Conservation (phyloP, 495 filamentous ascomycete species). For the Penicillium lagena region DNA sequence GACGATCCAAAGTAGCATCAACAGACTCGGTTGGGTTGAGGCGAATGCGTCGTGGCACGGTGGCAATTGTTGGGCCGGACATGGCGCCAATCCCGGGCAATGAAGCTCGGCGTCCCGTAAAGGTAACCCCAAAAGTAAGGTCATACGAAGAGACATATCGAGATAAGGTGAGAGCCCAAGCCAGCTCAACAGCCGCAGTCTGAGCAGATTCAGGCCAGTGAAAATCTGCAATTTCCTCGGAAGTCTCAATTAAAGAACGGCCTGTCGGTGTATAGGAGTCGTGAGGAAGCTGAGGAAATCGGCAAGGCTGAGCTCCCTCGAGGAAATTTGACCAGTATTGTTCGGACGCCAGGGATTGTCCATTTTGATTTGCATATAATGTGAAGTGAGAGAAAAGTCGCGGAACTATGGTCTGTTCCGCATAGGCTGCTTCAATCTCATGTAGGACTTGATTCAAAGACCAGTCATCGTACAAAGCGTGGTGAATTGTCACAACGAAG, state of each 20-base stretch:
- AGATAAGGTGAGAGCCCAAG: constrained; percentile 30
- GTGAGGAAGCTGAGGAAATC: neutral
- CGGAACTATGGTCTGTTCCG: neutral
- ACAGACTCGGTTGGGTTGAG: constrained; percentile 17
- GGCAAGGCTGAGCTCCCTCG: neutral
- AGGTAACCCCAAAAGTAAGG: constrained; percentile 26
- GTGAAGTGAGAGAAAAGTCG: no score
- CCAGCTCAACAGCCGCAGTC: constrained; percentile 17
- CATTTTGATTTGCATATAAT: no score
- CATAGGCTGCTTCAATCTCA: neutral
- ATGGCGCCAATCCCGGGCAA: constrained; percentile 21
- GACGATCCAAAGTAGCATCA: constrained; percentile 23
- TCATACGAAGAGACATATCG: constrained; percentile 20
- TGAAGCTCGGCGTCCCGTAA: constrained; percentile 26
- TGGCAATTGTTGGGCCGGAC: constrained; percentile 29
- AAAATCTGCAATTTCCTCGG: neutral
- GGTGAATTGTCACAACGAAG: neutral
- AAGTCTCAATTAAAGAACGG: neutral
- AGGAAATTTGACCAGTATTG: neutral
- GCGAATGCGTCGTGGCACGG: constrained; percentile 42
- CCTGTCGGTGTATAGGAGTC: neutral
- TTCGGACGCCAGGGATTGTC: no score
- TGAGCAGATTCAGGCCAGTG: no score
- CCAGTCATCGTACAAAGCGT: neutral
- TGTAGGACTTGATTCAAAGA: neutral